A percentile compares a stretch with the other conserved stretches of the same genome.
These are phyloP conservation scores for Dictyostelium firmibasis DNA, from an alignment of 78 protist species.

Conservation along the genomic window DNA sequence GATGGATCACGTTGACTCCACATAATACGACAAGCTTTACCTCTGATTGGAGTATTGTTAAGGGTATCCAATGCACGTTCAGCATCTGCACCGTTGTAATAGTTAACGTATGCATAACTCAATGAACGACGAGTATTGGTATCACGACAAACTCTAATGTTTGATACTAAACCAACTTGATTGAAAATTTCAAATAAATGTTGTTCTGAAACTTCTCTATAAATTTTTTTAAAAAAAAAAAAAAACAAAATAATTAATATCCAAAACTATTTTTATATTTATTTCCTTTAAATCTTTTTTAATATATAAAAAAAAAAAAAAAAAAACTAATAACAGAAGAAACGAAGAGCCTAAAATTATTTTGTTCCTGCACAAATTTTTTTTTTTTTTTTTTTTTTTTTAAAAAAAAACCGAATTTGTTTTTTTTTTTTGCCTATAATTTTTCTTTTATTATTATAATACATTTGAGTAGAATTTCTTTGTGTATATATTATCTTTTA, in stretches of 20 bases:
- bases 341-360: too few relatives aligned
- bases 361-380: too few relatives aligned
- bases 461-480: too few relatives aligned
- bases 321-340: too few relatives aligned
- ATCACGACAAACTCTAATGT: conserved; percentile 97
- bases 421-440: too few relatives aligned
- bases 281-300: neutral
- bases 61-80: conserved; percentile 97
- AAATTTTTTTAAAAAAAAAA: neutral
- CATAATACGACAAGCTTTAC: conserved; percentile 97
- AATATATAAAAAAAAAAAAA: too few relatives aligned
- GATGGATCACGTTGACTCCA: conserved; percentile 98
- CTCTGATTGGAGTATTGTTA: conserved; percentile 94
- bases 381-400: too few relatives aligned
- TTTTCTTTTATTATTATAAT: too few relatives aligned
- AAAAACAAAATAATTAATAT: neutral
- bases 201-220: conserved; percentile 93
- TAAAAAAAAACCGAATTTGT: too few relatives aligned
- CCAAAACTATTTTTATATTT: neutral
- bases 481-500: too few relatives aligned
- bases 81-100: conserved; percentile 90
- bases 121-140: conserved; percentile 93
- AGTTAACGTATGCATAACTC: conserved; percentile 99
- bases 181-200: conserved; percentile 93
- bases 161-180: conserved; percentile 94